Evolutionary conservation across 2,329 filamentous ascomycete species (phyloP), one percentile per base, ranked within the genome.

Genomic region (Lecanicillium sp.): DNA sequence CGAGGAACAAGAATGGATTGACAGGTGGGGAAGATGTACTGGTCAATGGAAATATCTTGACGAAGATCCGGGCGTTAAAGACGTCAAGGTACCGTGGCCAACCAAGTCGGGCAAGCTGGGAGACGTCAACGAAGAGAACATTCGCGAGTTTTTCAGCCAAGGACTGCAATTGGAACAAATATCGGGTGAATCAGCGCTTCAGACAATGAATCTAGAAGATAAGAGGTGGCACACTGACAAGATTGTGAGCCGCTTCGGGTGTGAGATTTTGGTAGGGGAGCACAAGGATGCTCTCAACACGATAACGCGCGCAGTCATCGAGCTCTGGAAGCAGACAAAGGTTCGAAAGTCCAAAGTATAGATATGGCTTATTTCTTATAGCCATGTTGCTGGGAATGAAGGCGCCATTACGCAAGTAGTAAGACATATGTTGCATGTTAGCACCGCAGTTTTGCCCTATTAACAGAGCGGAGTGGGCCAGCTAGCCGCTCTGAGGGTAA

Each of bases 161-260:
- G 32, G 32, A 34, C 32, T 20, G 32, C 32, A 22, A 34, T 22
- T 18, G 32, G 5, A n/a, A n/a, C n/a, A 34, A 34, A 25, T 11
- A n/a, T n/a, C 32, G 19, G 32, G 32, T 22, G 18, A 22, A 20
- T 13, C 22, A 20, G 22, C 18, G 32, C 27, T 22, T 34, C 27
- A 18, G 12, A n/a, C 14, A 10, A 34, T 34, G 32, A 20, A 20
- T 20, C 13, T 20, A 18, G 32, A 34, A 20, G 27, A 12, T n/a
- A 34, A 25, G 19, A 20, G 19, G n/a, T 34, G 32, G 32, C 32
- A 34, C 13, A 34, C 32, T 13, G 32, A 34, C 32, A 34, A 34
- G 19, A 34, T 34, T 17, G 27, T 25, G 13, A 20, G 18, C 2
- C 32, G 32, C 32, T 34, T 34, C 14, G 32, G 17, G 18, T 20